phyloP scores from a whole-genome alignment of 2,329 filamentous ascomycete genomes.

The Chalaropsis ovoidea region DNA sequence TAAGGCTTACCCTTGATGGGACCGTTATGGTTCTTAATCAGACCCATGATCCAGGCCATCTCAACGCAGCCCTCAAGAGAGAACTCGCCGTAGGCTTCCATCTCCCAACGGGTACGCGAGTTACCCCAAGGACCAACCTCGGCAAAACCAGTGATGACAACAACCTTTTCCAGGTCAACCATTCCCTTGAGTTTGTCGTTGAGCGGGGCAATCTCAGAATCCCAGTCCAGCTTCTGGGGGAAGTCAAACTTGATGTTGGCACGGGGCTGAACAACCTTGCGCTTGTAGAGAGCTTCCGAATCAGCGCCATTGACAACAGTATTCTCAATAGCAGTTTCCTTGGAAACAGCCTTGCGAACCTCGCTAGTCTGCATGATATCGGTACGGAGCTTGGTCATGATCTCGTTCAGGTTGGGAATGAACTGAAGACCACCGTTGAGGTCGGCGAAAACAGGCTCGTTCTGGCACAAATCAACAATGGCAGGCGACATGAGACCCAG shows the following conservation, averaged over 20 bases:
- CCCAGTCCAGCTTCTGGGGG: conserved; percentile 82
- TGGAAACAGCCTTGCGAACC: conserved; percentile 83
- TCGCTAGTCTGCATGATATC: conserved; percentile 93
- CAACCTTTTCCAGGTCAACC: conserved; percentile 96
- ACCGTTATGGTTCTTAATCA: conserved; percentile 98
- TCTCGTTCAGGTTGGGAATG: conserved; percentile 85
- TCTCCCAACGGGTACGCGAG: conserved; percentile 95
- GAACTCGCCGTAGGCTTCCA: conserved; percentile 95
- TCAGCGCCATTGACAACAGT: conserved; percentile 92
- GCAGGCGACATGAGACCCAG: conserved; percentile 89
- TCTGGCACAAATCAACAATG: conserved; percentile 90
- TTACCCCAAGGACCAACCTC: conserved; percentile 98
- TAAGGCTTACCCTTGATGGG: conserved; percentile 92
- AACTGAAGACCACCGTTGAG: conserved; percentile 96
- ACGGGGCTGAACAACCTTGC: conserved; percentile 82
- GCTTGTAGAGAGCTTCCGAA: conserved; percentile 87
- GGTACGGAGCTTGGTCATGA: conserved; percentile 87
- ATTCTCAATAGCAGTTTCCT: conserved; percentile 93
- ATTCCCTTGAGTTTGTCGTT: conserved; percentile 87
- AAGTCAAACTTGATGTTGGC: conserved; percentile 98
- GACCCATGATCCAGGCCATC: conserved; percentile 99
- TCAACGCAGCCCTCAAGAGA: conserved; percentile 96
- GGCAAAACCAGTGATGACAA: conserved; percentile 92
- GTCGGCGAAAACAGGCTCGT: conserved; percentile 91
- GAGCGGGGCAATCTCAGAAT: conserved; percentile 77